Conservation (phyloP, 108 stramenopile genomes). For the Pseudonitzschia pungens region DNA sequence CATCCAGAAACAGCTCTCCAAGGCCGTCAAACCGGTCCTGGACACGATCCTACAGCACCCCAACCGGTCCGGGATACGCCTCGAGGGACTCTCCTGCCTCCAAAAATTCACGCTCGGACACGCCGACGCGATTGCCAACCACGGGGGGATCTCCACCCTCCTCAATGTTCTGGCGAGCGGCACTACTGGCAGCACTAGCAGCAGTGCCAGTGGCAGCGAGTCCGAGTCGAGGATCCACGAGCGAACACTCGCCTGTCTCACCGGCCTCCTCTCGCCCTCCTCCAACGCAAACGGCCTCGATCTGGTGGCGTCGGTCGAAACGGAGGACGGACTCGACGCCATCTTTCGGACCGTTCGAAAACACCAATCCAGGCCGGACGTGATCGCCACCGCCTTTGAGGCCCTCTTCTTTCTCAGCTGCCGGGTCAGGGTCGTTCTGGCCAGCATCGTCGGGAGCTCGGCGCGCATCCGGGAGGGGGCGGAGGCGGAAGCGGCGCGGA, state of each 20-base stretch:
- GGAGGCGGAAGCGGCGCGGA: not conserved
- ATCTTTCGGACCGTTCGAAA: conserved; percentile 5
- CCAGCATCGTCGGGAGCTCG: conserved; percentile 6
- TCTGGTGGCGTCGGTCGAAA: not conserved
- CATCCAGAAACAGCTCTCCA: conserved; percentile 2
- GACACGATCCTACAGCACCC: not conserved
- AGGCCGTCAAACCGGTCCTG: conserved; percentile 2
- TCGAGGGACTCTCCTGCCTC: not conserved
- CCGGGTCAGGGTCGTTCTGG: conserved; percentile 6
- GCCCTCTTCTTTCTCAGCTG: conserved; percentile 1
- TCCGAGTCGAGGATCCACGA: not conserved
- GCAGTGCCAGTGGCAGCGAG: not conserved
- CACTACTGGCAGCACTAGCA: not conserved
- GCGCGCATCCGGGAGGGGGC: not conserved
- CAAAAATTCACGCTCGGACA: not conserved
- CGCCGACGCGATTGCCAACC: conserved; percentile 10
- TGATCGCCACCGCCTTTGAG: conserved; percentile 2
- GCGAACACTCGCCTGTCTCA: not conserved
- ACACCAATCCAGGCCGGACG: not conserved
- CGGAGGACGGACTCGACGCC: conserved; percentile 6
- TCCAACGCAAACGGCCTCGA: conserved; percentile 11
- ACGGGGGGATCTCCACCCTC: conserved; percentile 10
- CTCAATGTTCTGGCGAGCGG: not conserved
- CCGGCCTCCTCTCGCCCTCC: conserved; percentile 1
- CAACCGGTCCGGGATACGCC: not conserved